Conservation (phyloP, 2,329 filamentous ascomycete genomes). For the Colletotrichum eremochloae region DNA sequence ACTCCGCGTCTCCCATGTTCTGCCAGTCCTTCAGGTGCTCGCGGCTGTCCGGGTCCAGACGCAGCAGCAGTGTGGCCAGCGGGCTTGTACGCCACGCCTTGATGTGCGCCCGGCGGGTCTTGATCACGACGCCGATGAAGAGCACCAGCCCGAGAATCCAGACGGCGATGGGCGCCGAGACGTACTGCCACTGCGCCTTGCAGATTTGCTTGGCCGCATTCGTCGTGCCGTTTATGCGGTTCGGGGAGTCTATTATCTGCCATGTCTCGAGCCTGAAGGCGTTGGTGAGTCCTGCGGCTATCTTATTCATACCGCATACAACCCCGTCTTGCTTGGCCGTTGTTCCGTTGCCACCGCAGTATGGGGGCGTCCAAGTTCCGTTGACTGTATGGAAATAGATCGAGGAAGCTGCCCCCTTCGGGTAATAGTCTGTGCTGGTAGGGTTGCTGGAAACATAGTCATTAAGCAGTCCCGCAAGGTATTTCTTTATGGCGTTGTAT, state of each 20-base stretch:
- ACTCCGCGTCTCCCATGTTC: conserved; percentile 24
- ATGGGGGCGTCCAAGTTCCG: background rate
- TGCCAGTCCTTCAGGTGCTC: conserved; percentile 29
- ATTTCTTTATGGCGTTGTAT: background rate
- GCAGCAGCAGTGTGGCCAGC: conserved; percentile 33
- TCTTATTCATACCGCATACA: conserved; percentile 19
- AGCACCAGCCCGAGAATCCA: conserved; percentile 27
- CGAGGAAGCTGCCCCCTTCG: background rate
- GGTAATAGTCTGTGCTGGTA: background rate
- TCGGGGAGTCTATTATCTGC: background rate
- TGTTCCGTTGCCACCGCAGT: background rate
- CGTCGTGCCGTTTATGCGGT: background rate
- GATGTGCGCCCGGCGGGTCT: conserved; percentile 30
- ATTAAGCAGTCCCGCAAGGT: background rate
- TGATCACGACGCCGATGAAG: conserved; percentile 26
- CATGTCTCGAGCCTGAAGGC: conserved; percentile 19
- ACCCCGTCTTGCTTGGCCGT: background rate
- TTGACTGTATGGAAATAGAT: background rate
- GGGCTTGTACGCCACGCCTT: conserved; percentile 32
- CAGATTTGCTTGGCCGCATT: background rate
- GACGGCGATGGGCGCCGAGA: conserved; percentile 22
- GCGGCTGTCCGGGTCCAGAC: conserved; percentile 20
- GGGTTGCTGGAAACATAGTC: background rate
- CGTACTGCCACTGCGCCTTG: conserved; percentile 5
- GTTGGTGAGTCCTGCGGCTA: conserved; percentile 31